A percentile compares a stretch with the other conserved stretches of the same genome.
These are phyloP conservation scores for Globisporangium carolinianum DNA, from an alignment of 352 stramenopile genomes.

Conservation along the genomic window DNA sequence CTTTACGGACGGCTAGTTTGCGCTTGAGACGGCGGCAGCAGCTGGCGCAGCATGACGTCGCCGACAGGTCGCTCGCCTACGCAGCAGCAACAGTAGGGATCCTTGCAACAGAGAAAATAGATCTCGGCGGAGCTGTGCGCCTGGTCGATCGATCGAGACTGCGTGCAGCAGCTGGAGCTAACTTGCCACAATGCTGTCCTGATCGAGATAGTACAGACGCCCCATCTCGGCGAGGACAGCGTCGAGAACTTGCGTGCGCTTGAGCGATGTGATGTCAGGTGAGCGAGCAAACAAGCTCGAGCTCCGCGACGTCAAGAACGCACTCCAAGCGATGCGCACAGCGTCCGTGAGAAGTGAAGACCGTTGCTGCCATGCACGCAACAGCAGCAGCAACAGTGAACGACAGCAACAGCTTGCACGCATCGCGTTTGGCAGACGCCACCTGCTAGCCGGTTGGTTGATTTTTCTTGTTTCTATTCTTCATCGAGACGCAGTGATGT, in stretches of 20 bases:
- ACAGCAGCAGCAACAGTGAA: no score
- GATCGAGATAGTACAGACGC: constrained; percentile 1
- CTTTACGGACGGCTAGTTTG: no score
- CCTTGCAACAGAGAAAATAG: background rate
- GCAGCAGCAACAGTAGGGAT: background rate
- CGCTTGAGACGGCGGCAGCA: no score
- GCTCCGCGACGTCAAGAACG: background rate
- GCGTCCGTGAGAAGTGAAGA: background rate
- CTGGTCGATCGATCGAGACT: background rate
- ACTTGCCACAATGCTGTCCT: background rate
- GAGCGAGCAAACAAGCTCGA: background rate
- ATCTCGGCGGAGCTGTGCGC: background rate
- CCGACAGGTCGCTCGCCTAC: background rate
- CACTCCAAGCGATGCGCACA: no score
- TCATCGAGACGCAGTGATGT: background rate
- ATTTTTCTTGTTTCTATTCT: background rate
- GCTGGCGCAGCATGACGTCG: background rate
- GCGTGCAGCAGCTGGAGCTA: background rate
- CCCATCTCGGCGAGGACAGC: background rate
- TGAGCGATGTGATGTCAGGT: background rate
- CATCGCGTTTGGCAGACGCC: background rate
- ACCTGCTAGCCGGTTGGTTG: background rate
- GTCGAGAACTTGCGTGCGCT: background rate
- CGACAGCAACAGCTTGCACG: background rate
- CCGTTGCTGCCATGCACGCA: background rate